These are phyloP conservation scores for Ceratobasidium sp. DNA, from an alignment of 1,284 basidiomycete species.

Conservation along the genomic window DNA sequence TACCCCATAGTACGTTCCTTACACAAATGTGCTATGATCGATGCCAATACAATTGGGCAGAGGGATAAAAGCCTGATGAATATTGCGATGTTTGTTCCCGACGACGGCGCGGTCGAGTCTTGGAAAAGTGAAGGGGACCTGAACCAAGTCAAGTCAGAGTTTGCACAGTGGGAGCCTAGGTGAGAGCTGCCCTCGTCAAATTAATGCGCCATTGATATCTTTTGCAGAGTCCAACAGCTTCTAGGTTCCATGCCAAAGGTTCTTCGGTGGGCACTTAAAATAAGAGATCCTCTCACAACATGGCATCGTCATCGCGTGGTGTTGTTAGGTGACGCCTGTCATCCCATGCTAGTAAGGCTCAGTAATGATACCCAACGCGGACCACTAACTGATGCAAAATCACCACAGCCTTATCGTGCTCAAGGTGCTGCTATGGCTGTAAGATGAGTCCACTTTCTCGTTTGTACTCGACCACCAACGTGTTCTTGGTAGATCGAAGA, in stretches of 20 bases:
- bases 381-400: not conserved
- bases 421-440: slow-evolving; percentile 66
- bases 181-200: not conserved
- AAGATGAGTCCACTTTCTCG: not conserved
- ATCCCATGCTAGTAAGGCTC: slow-evolving; percentile 57
- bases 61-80: slow-evolving; percentile 20
- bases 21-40: not conserved
- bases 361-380: not conserved
- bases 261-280: slow-evolving; percentile 36
- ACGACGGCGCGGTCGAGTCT: slow-evolving; percentile 32
- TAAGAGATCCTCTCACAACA: slow-evolving; percentile 57
- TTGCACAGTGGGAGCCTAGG: slow-evolving; percentile 49
- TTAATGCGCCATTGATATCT: not conserved
- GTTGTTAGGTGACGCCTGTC: slow-evolving; percentile 66
- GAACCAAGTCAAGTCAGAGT: slow-evolving; percentile 34
- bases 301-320: slow-evolving; percentile 68
- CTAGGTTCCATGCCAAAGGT: slow-evolving; percentile 37
- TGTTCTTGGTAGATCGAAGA: slow-evolving; percentile 60
- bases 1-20: slow-evolving; percentile 29
- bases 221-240: slow-evolving; percentile 45
- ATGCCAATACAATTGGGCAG: not conserved
- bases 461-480: not conserved
- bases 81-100: slow-evolving; percentile 45
- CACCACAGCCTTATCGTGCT: slow-evolving; percentile 60
- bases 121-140: slow-evolving; percentile 42